Conservation (phyloP, 352 stramenopile species). For the Hyaloperonospora brassicae region DNA sequence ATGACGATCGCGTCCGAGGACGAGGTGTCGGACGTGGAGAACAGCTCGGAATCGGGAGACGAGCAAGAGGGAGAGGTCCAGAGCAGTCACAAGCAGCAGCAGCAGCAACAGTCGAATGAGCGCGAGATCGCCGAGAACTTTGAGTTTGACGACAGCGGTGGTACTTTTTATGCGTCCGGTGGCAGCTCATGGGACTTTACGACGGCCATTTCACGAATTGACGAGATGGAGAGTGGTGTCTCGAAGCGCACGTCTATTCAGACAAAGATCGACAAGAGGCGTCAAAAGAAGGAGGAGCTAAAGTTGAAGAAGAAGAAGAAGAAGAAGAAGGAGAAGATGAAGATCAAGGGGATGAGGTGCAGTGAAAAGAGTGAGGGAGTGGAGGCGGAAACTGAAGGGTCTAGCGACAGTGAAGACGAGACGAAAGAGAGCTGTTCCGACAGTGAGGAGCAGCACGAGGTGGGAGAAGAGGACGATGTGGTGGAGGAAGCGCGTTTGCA, state of each 20-base stretch:
- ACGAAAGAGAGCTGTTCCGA: constrained; percentile 22
- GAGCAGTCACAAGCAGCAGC: constrained; percentile 56
- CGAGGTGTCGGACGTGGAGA: constrained; percentile 63
- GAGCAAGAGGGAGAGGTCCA: constrained; percentile 33
- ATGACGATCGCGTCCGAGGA: constrained; percentile 87
- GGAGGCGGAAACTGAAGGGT: background rate
- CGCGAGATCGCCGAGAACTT: constrained; percentile 73
- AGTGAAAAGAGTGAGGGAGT: background rate
- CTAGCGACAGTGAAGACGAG: constrained; percentile 10
- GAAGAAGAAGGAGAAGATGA: constrained; percentile 28
- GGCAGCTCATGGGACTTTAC: constrained; percentile 85
- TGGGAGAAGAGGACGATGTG: constrained; percentile 24
- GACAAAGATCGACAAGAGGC: constrained; percentile 77
- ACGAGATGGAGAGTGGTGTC: constrained; percentile 56
- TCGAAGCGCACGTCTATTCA: constrained; percentile 80
- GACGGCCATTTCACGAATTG: constrained; percentile 79
- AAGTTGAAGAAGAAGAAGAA: constrained; percentile 53
- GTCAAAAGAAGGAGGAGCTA: constrained; percentile 58
- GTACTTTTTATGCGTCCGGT: constrained; percentile 35
- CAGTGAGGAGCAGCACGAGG: constrained; percentile 18
- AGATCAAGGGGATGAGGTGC: constrained; percentile 23
- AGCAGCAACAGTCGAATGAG: constrained; percentile 37
- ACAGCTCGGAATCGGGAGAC: constrained; percentile 70
- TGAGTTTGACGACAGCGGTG: constrained; percentile 65
- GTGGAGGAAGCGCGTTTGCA: constrained; percentile 72